These are phyloP conservation scores for Gonium pectorale DNA, from an alignment of 139 green algal genomes.

Conservation along the genomic window DNA sequence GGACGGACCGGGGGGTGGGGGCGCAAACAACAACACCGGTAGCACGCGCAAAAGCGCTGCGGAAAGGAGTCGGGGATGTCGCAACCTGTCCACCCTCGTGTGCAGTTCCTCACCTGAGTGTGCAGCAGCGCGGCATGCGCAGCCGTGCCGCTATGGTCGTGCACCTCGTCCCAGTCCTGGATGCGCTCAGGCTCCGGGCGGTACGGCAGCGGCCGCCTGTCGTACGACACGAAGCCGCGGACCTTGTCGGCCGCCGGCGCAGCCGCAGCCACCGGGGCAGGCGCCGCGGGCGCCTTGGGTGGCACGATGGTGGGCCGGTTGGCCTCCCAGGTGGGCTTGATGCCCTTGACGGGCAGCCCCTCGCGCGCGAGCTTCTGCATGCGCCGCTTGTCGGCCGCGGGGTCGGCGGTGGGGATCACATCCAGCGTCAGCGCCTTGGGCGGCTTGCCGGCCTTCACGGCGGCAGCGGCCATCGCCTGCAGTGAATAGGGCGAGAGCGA, in stretches of 20 bases:
- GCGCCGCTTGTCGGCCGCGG: constrained; percentile 45
- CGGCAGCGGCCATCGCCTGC: constrained; percentile 57
- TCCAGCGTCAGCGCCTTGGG: constrained; percentile 56
- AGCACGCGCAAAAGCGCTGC: too few species aligned
- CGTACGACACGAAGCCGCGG: constrained; percentile 92
- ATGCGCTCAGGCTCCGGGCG: constrained; percentile 84
- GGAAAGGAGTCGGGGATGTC: too few species aligned
- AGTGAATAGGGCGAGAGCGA: too few species aligned
- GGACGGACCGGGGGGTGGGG: too few species aligned
- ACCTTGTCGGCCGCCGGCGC: constrained; percentile 69
- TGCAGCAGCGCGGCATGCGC: constrained; percentile 80
- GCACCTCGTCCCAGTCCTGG: constrained; percentile 92
- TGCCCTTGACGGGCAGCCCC: constrained; percentile 74
- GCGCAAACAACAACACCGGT: too few species aligned
- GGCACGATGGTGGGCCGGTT: constrained; percentile 74
- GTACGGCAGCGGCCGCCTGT: constrained; percentile 89
- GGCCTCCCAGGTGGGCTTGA: constrained; percentile 77
- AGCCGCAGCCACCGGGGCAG: not conserved
- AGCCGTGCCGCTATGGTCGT: constrained; percentile 49
- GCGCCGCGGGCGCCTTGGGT: not conserved
- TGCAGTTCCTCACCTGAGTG: too few species aligned
- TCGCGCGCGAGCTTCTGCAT: constrained; percentile 64
- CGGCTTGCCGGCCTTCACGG: constrained; percentile 46
- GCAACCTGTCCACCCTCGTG: not conserved
- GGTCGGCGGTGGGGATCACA: constrained; percentile 28